A percentile compares a stretch with the other conserved stretches of the same genome.
These are phyloP conservation scores for Fusarium coicis DNA, from an alignment of 2,329 filamentous ascomycete genomes.

Conservation along the genomic window DNA sequence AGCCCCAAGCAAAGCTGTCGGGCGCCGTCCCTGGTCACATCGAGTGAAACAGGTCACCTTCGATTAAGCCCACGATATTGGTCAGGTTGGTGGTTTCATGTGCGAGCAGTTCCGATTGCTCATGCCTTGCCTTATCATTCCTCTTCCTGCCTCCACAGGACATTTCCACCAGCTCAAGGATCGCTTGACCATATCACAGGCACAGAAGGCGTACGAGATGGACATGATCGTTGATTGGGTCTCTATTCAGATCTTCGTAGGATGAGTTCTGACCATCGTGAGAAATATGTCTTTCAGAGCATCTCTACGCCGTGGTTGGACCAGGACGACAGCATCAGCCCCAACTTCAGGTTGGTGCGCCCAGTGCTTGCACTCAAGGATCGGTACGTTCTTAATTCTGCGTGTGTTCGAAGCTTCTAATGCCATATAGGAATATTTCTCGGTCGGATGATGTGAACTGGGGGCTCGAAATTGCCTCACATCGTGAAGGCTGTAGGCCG, in stretches of 20 bases:
- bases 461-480: conserved; percentile 77
- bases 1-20: conserved; percentile 70
- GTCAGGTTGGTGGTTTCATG: conserved; percentile 77
- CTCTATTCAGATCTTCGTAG: conserved; percentile 81
- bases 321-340: conserved; percentile 52
- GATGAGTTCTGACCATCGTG: conserved; percentile 70
- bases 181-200: conserved; percentile 75
- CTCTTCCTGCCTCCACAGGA: conserved; percentile 81
- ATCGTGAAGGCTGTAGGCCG: conserved; percentile 63
- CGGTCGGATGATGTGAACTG: conserved; percentile 75
- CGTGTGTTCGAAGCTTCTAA: conserved; percentile 6
- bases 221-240: conserved; percentile 75
- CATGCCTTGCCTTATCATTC: conserved; percentile 81
- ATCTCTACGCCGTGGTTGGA: conserved; percentile 61
- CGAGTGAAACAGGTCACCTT: conserved; percentile 82
- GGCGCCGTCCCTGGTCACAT: conserved; percentile 66
- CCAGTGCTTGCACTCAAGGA: conserved; percentile 73
- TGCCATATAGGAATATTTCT: conserved; percentile 57
- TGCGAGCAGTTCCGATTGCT: conserved; percentile 83
- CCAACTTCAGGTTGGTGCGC: conserved; percentile 70
- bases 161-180: conserved; percentile 76
- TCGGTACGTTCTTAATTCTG: conserved; percentile 48
- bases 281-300: conserved; percentile 61
- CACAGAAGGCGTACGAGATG: conserved; percentile 69
- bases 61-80: conserved; percentile 84